Conservation (phyloP, 164 flowering plant species). For the Tetracentron sinense region DNA sequence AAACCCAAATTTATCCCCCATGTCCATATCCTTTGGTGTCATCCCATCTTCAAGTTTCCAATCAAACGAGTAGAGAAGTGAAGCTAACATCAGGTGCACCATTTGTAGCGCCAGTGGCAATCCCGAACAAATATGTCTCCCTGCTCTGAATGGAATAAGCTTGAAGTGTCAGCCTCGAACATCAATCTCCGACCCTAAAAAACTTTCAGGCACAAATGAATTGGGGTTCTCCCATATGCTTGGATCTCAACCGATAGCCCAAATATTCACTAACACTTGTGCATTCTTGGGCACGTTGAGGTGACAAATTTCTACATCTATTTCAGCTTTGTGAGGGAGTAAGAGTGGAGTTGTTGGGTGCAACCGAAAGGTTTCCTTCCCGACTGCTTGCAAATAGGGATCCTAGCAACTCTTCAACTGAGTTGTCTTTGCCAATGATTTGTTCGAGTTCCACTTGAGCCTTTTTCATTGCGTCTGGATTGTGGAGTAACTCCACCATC, state of each 20-base stretch:
- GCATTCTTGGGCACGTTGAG: slow-evolving; percentile 14
- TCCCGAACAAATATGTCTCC: slow-evolving; percentile 34
- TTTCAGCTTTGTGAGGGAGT: slow-evolving; percentile 18
- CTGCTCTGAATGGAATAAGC: slow-evolving; percentile 36
- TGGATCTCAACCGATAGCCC: slow-evolving; percentile 26
- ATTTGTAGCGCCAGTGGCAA: slow-evolving; percentile 26
- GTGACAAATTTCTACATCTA: slow-evolving; percentile 5
- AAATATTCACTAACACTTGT: slow-evolving; percentile 18
- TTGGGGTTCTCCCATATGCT: slow-evolving; percentile 20
- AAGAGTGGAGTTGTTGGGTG: slow-evolving; percentile 20
- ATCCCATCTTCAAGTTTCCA: slow-evolving; percentile 26
- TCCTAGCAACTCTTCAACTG: slow-evolving; percentile 14
- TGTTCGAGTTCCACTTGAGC: slow-evolving; percentile 9
- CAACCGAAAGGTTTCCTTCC: slow-evolving; percentile 21
- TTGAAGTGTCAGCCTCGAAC: slow-evolving; percentile 26
- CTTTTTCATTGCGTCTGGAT: slow-evolving; percentile 11
- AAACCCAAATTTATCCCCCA: slow-evolving; percentile 26
- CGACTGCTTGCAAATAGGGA: slow-evolving; percentile 21
- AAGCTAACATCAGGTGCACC: slow-evolving; percentile 30
- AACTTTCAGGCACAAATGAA: slow-evolving; percentile 29
- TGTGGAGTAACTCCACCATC: slow-evolving; percentile 12
- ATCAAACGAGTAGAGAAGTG: slow-evolving; percentile 27
- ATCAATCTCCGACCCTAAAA: slow-evolving; percentile 24
- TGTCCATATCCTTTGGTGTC: slow-evolving; percentile 10
- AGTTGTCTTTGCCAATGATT: background rate